Evolutionary conservation across 2,329 filamentous ascomycete genomes (phyloP), one percentile per base, ranked within the genome.

Genomic region (Lachnellula cervina): DNA sequence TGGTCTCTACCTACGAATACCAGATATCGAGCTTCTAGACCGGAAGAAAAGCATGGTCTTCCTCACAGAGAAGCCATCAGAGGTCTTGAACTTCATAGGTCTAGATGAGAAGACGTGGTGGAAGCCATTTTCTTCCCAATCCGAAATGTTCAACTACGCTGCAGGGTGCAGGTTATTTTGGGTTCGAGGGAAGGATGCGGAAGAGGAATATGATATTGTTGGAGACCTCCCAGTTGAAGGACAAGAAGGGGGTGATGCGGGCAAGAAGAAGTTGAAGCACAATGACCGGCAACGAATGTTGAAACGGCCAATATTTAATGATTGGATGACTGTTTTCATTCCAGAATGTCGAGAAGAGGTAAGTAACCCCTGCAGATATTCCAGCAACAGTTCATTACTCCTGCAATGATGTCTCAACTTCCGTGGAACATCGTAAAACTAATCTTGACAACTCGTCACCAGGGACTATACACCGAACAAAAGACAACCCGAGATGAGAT

Each of bases 251-350:
- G 66, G 67, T 3, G 72, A 72, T 60, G 60, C n/a, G 7, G 63
- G 62, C 2, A 68, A 66, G 59, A 67, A 68, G 51, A 72, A 67
- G 43, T 66, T 80, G 55, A 81, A 77, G 37, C 62, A 75, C 21
- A 82, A 81, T 54, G 84, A 89, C 60, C 76, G 82, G 1, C 75
- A 77, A 21, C 78, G 84, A 2, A 75, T 84, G 71, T 68, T 61
- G 0, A 73, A 76, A 42, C 78, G 88, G 0, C 76, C 78, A 0
- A 75, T 83, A 28, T 90, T 83, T 66, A 72, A 73, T 2, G 67
- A 69, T 5, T 92, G 87, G 78, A 68, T 86, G 4, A 75, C 85
- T 1, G 80, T 84, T 5, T 90, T 82, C 59, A 69, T 87, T n/a
- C 82, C 84, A 0, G 65, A 64, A 2, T 80, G 80, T 56, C 72